These are phyloP conservation scores for Bipolaris zeicola DNA, from an alignment of 2,329 filamentous ascomycete genomes.

Conservation along the genomic window DNA sequence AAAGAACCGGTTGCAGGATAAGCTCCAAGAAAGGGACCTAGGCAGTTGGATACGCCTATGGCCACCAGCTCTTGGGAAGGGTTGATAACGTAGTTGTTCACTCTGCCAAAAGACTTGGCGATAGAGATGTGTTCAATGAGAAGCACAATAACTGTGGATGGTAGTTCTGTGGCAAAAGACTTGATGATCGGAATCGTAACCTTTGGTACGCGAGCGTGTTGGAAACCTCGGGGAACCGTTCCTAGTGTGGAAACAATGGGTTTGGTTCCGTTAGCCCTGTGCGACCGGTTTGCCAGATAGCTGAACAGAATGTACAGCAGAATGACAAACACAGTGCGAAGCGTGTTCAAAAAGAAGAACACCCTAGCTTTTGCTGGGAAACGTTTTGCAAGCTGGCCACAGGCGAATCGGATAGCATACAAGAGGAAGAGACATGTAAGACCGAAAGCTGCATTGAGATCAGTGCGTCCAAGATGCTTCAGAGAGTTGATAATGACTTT, in stretches of 20 bases:
- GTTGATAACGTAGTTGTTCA: slow-evolving; percentile 98
- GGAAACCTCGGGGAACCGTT: slow-evolving; percentile 82
- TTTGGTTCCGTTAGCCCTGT: slow-evolving; percentile 50
- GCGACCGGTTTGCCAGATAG: slow-evolving; percentile 74
- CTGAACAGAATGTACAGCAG: slow-evolving; percentile 90
- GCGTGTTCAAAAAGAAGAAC: slow-evolving; percentile 88
- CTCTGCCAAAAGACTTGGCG: slow-evolving; percentile 91
- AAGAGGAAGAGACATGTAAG: slow-evolving; percentile 78
- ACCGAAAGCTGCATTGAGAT: slow-evolving; percentile 81
- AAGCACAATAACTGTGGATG: slow-evolving; percentile 86
- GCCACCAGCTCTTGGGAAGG: slow-evolving; percentile 95
- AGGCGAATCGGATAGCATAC: slow-evolving; percentile 69
- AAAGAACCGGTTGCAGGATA: slow-evolving; percentile 96
- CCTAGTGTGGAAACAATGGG: slow-evolving; percentile 76
- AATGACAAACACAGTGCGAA: slow-evolving; percentile 90
- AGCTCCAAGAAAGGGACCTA: slow-evolving; percentile 87
- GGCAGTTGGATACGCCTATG: slow-evolving; percentile 86
- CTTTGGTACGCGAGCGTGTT: slow-evolving; percentile 74
- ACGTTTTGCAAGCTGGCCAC: slow-evolving; percentile 69
- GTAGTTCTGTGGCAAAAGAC: slow-evolving; percentile 73
- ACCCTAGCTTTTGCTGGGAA: slow-evolving; percentile 71
- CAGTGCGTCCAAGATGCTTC: slow-evolving; percentile 67
- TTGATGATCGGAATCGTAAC: slow-evolving; percentile 70
- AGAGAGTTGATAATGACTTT: slow-evolving; percentile 83
- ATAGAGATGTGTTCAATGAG: slow-evolving; percentile 98